Conservation (phyloP, 495 filamentous ascomycete species). For the Penicillium atrosanguineum region DNA sequence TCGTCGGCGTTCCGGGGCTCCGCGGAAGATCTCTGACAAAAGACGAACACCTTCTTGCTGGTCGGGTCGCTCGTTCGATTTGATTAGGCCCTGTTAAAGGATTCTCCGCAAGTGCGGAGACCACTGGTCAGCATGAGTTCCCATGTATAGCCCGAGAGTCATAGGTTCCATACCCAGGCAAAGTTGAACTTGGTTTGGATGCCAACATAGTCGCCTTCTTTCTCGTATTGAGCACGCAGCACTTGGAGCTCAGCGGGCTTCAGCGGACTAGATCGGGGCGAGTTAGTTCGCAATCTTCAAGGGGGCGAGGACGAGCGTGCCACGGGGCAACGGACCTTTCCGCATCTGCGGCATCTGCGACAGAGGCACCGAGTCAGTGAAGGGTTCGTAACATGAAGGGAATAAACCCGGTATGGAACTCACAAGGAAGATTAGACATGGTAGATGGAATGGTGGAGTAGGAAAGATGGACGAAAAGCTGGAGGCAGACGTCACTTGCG, state of each 20-base stretch:
- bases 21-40: conserved; percentile 95
- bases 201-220: conserved; percentile 93
- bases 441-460: not conserved
- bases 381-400: conserved; percentile 16
- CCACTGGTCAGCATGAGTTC: conserved; percentile 10
- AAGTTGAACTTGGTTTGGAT: conserved; percentile 99
- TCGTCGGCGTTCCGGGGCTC: conserved; percentile 81
- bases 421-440: conserved; percentile 75
- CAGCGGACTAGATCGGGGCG: conserved; percentile 59
- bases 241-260: conserved; percentile 88
- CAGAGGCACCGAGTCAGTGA: conserved; percentile 12
- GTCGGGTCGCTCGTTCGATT: conserved; percentile 75
- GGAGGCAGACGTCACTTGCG: conserved; percentile 33
- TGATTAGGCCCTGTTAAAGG: conserved; percentile 78
- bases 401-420: conserved; percentile 26
- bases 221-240: conserved; percentile 88
- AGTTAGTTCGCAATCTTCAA: conserved; percentile 15
- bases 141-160: not conserved
- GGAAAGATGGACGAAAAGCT: conserved; percentile 4
- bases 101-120: conserved; percentile 14
- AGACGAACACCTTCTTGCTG: conserved; percentile 95
- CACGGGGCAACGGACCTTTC: conserved; percentile 72
- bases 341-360: conserved; percentile 89
- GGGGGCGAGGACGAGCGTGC: not conserved
- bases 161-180: conserved; percentile 70